Conservation (phyloP, 2,329 filamentous ascomycete genomes). For the Epichloe sylvatica region DNA sequence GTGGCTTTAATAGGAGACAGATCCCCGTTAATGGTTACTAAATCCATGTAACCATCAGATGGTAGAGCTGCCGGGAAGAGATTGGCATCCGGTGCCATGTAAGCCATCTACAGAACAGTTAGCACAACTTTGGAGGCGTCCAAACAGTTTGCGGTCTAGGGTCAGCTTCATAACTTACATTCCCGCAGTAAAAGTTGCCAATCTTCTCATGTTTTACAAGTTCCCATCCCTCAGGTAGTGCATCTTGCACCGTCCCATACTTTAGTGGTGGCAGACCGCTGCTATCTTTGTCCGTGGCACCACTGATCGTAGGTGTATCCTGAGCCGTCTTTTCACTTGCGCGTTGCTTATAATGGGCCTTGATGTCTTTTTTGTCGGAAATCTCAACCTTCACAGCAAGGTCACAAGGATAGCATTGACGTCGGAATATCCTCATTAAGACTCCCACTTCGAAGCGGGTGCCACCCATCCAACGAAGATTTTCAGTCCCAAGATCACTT, state of each 20-base stretch:
- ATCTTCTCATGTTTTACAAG: slow-evolving; percentile 60
- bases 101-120: slow-evolving; percentile 51
- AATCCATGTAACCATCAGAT: slow-evolving; percentile 72
- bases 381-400: slow-evolving; percentile 74
- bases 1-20: slow-evolving; percentile 53
- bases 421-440: slow-evolving; percentile 58
- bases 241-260: slow-evolving; percentile 68
- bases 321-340: slow-evolving; percentile 18
- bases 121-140: neutral
- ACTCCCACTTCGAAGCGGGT: slow-evolving; percentile 77
- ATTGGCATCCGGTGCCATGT: slow-evolving; percentile 73
- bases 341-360: slow-evolving; percentile 52
- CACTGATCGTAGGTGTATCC: neutral
- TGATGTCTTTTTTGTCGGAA: slow-evolving; percentile 59
- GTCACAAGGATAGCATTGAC: slow-evolving; percentile 77
- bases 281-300: slow-evolving; percentile 14
- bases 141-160: neutral
- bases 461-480: slow-evolving; percentile 85
- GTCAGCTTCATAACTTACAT: slow-evolving; percentile 36
- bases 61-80: slow-evolving; percentile 79
- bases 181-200: slow-evolving; percentile 88
- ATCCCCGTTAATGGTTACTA: slow-evolving; percentile 67
- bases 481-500: slow-evolving; percentile 75
- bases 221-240: slow-evolving; percentile 66
- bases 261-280: slow-evolving; percentile 55